A percentile compares a stretch with the other conserved stretches of the same genome.
phyloP scores from a whole-genome alignment of 2,329 filamentous ascomycete species.

The Fusarium pseudonygamai region DNA sequence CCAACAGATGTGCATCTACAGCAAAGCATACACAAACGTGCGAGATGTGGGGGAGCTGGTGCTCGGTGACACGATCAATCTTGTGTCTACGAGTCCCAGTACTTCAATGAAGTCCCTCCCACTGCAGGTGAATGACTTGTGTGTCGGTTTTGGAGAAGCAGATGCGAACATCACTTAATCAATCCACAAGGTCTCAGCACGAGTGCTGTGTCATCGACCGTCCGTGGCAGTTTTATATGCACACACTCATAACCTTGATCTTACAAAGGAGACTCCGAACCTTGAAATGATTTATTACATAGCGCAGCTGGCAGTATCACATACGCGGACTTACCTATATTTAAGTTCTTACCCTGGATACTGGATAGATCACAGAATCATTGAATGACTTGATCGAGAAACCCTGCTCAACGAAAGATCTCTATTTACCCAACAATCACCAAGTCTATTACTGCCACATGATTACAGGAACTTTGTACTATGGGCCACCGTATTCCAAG shows the following conservation, averaged over 20 bases:
- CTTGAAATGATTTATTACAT: background rate
- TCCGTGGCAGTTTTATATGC: background rate
- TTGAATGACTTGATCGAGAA: background rate
- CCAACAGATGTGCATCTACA: background rate
- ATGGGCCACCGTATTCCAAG: background rate
- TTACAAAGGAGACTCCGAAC: background rate
- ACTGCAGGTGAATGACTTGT: background rate
- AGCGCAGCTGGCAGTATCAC: too few species aligned
- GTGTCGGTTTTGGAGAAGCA: background rate
- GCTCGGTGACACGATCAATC: constrained; percentile 20
- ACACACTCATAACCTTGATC: background rate
- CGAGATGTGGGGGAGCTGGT: background rate
- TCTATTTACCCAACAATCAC: background rate
- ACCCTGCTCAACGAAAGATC: background rate
- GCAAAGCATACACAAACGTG: background rate
- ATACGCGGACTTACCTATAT: background rate
- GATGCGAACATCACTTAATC: constrained; percentile 2
- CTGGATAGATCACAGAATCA: background rate
- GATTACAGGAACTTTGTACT: background rate
- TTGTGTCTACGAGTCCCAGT: constrained; percentile 13
- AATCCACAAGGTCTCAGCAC: constrained; percentile 23
- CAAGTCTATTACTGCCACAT: background rate
- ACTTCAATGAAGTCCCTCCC: background rate
- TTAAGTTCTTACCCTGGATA: background rate
- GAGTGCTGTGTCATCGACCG: constrained; percentile 10